Conservation (phyloP, 257 asterid species). For the Primulina tabacum region DNA sequence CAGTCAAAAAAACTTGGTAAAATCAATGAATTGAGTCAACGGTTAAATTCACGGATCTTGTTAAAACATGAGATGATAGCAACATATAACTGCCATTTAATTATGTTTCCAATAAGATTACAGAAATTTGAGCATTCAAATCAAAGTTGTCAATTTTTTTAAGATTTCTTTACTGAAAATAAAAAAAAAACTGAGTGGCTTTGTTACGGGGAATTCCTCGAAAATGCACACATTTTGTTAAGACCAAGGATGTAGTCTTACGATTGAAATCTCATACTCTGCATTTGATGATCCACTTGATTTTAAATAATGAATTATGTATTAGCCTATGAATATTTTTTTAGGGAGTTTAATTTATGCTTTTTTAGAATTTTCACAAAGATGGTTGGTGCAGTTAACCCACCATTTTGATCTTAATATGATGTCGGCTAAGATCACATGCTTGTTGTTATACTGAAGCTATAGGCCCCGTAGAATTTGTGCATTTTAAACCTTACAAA, state of each 20-base stretch:
- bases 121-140: background rate
- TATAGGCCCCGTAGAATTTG: too few relatives aligned
- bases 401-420: too few relatives aligned
- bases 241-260: constrained; percentile 25
- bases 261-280: background rate
- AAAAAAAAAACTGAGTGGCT: too few relatives aligned
- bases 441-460: too few relatives aligned
- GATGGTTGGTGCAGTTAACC: too few relatives aligned
- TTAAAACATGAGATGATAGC: background rate
- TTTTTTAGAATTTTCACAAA: too few relatives aligned
- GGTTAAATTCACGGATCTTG: background rate
- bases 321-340: too few relatives aligned
- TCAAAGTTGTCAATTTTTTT: background rate
- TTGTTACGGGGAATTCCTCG: constrained; percentile 14
- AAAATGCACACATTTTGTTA: constrained; percentile 6
- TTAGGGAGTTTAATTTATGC: too few relatives aligned
- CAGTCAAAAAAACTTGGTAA: background rate
- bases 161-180: too few relatives aligned
- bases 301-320: too few relatives aligned
- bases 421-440: too few relatives aligned
- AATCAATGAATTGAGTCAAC: background rate
- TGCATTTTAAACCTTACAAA: too few relatives aligned
- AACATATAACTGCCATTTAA: background rate
- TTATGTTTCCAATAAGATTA: background rate
- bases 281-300: constrained; percentile 6